Conservation (phyloP, 352 stramenopile genomes). For the Pythium aquatile region DNA sequence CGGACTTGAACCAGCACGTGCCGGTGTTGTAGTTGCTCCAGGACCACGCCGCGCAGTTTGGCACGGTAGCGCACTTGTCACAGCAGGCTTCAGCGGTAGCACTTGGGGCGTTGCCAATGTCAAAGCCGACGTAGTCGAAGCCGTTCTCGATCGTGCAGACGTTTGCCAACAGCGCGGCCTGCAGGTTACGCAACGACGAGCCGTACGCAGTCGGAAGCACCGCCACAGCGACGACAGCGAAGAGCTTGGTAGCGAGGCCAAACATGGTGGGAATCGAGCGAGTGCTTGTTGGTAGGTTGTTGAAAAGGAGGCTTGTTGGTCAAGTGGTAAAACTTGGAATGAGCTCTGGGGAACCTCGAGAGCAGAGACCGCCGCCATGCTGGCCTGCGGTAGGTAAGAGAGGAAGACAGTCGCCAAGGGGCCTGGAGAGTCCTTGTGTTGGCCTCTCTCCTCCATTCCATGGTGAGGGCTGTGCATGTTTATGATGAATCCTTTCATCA, state of each 20-base stretch:
- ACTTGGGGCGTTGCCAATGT: not conserved
- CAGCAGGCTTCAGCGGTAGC: not conserved
- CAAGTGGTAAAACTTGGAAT: conserved; percentile 1
- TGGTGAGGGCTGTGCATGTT: not conserved
- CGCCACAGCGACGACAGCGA: no score
- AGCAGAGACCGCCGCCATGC: no score
- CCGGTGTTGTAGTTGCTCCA: conserved; percentile 51
- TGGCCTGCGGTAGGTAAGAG: no score
- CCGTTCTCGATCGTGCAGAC: not conserved
- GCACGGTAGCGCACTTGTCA: not conserved
- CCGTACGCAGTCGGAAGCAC: no score
- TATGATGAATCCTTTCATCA: not conserved
- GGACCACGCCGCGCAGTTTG: not conserved
- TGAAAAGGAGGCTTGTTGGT: not conserved
- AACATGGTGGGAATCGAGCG: no score
- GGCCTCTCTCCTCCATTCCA: no score
- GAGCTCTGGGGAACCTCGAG: not conserved
- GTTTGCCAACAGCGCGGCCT: no score
- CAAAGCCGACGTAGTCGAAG: not conserved
- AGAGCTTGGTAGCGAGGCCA: no score
- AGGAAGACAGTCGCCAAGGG: no score
- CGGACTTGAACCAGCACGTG: conserved; percentile 37
- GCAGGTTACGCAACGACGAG: no score
- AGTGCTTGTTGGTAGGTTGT: not conserved
- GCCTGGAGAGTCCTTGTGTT: no score